Percentiles rank a stretch among this genome's conserved stretches.
These are phyloP conservation scores for Aspergillus ellipticus DNA, from an alignment of 495 filamentous ascomycete genomes.

Conservation along the genomic window DNA sequence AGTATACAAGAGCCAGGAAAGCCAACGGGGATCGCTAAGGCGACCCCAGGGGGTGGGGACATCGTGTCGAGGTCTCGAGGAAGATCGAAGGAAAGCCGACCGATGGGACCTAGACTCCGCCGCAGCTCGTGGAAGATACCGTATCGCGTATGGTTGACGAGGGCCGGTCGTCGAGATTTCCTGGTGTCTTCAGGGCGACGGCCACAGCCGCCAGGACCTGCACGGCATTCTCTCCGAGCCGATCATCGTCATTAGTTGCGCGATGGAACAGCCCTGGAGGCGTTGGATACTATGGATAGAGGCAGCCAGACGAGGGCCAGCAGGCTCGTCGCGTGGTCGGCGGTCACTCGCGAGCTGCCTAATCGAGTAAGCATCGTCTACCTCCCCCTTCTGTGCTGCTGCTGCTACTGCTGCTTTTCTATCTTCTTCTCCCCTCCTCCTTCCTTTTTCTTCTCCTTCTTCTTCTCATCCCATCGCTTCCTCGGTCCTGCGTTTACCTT, in stretches of 20 bases:
- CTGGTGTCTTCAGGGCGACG: background rate
- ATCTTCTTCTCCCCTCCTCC: constrained; percentile 3
- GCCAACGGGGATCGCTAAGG: too few relatives aligned
- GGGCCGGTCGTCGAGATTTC: constrained; percentile 1
- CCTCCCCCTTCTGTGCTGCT: background rate
- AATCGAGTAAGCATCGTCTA: background rate
- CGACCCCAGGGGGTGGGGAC: too few relatives aligned
- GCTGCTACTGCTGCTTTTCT: background rate
- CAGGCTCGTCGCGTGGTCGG: background rate
- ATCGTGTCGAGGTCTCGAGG: background rate
- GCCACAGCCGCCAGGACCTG: background rate
- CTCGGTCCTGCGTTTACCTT: too few relatives aligned
- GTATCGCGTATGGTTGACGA: constrained; percentile 6
- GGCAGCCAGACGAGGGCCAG: background rate
- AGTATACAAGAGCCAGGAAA: too few relatives aligned
- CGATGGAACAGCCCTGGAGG: background rate
- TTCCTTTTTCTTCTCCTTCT: background rate
- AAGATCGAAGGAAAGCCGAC: too few relatives aligned
- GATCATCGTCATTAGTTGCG: background rate
- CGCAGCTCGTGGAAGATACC: constrained; percentile 1
- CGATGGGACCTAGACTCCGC: background rate
- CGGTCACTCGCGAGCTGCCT: background rate
- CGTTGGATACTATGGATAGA: background rate
- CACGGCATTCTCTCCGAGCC: background rate
- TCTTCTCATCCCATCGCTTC: too few relatives aligned